Conservation (phyloP, 176 grass and related monocot genomes). For the Lolium multiflorum region DNA sequence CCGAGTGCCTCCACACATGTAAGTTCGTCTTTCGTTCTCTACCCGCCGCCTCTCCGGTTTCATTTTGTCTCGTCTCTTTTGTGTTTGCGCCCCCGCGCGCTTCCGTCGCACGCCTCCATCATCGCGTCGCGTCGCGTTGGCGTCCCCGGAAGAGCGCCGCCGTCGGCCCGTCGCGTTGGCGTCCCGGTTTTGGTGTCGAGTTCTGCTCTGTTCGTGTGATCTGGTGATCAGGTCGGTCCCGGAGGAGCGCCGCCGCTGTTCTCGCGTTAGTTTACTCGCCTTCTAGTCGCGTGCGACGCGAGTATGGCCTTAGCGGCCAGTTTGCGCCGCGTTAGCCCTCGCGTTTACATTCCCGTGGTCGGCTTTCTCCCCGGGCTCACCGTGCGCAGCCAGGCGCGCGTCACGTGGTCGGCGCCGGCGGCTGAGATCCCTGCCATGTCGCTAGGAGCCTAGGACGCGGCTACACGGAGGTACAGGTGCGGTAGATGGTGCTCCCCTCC, state of each 20-base stretch:
- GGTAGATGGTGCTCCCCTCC: constrained; percentile 58
- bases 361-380: not conserved
- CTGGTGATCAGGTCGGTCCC: constrained; percentile 25
- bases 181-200: constrained; percentile 15
- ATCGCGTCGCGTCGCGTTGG: not conserved
- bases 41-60: constrained; percentile 5
- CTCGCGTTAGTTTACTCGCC: constrained; percentile 1
- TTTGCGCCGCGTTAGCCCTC: not conserved
- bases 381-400: not conserved
- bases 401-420: not conserved
- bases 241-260: not conserved
- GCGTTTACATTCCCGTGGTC: not conserved
- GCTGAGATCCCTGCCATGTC: not conserved
- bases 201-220: constrained; percentile 19
- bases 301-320: not conserved
- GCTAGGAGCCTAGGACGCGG: not conserved
- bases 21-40: constrained; percentile 41
- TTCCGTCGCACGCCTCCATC: not conserved
- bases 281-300: not conserved
- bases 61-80: not conserved
- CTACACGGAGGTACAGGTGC: constrained; percentile 64
- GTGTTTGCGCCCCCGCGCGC: not conserved
- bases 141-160: not conserved
- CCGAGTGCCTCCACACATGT: constrained; percentile 95
- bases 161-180: not conserved